Percentiles rank a stretch among this genome's conserved stretches.
Conservation (phyloP, 1,284 basidiomycete genomes). For the Boletus mariae region DNA sequence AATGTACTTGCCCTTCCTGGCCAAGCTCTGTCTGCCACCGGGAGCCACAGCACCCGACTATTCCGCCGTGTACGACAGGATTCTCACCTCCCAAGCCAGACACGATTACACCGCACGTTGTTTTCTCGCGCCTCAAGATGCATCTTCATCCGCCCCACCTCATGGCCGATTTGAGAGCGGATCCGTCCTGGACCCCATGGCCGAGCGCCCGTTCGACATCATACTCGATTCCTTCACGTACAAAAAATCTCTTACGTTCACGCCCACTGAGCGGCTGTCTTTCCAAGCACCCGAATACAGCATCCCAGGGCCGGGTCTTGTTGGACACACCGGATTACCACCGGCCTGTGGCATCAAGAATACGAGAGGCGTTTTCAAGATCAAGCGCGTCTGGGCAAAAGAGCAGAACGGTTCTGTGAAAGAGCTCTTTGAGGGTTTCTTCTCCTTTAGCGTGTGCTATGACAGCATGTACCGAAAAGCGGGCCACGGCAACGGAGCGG, state of each 20-base stretch:
- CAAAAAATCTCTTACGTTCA: conserved; percentile 22
- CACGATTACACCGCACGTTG: conserved; percentile 35
- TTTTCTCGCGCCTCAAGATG: conserved; percentile 20
- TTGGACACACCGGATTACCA: conserved; percentile 24
- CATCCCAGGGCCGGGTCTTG: conserved; percentile 25
- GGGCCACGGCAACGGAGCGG: conserved; percentile 33
- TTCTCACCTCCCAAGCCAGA: conserved; percentile 38
- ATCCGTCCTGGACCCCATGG: conserved; percentile 35
- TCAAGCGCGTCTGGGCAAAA: conserved; percentile 33
- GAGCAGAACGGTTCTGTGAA: conserved; percentile 16
- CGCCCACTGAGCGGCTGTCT: conserved; percentile 20
- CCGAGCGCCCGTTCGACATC: conserved; percentile 34
- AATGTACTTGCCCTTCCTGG: conserved; percentile 36
- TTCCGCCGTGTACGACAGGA: conserved; percentile 34
- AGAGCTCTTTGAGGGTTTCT: conserved; percentile 38
- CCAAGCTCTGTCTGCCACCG: conserved; percentile 30
- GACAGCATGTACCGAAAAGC: conserved; percentile 34
- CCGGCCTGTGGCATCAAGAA: conserved; percentile 32
- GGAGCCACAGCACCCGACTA: conserved; percentile 29
- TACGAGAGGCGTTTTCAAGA: conserved; percentile 33
- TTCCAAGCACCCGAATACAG: conserved; percentile 20
- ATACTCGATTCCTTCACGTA: conserved; percentile 22
- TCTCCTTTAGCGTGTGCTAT: conserved; percentile 36
- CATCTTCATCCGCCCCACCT: conserved; percentile 12
- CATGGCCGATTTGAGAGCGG: conserved; percentile 24